A percentile compares a stretch with the other conserved stretches of the same genome.
Conservation (phyloP, 257 asterid species). For the Plantago elongata region DNA sequence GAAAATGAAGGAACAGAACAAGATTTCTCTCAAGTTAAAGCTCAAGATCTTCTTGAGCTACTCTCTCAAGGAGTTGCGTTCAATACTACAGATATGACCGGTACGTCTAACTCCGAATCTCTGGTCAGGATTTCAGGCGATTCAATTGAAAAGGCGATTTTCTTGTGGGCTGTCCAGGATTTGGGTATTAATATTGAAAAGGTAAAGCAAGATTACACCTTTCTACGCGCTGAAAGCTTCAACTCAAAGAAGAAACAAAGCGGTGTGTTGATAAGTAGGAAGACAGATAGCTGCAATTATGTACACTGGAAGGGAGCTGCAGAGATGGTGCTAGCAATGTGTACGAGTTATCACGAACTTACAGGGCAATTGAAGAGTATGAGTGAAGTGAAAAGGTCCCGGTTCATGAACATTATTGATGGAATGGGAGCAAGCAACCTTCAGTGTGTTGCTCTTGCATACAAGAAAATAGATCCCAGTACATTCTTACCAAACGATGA, state of each 20-base stretch:
- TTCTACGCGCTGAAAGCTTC: slow-evolving; percentile 11
- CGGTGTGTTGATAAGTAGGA: slow-evolving; percentile 10
- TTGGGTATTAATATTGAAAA: slow-evolving; percentile 18
- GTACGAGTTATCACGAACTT: slow-evolving; percentile 42
- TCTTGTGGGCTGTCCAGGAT: slow-evolving; percentile 22
- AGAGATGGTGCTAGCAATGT: slow-evolving; percentile 56
- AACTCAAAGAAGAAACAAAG: slow-evolving; percentile 2
- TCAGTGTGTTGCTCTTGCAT: slow-evolving; percentile 66
- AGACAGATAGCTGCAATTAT: slow-evolving; percentile 9
- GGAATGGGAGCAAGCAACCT: slow-evolving; percentile 76
- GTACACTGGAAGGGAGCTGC: slow-evolving; percentile 90
- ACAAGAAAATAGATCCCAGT: slow-evolving; percentile 28
- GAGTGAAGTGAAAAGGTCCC: slow-evolving; percentile 19
- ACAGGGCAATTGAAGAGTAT: slow-evolving; percentile 37
- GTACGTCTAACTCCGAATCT: background rate
- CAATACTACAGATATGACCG: background rate
- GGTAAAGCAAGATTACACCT: background rate
- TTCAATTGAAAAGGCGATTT: slow-evolving; percentile 24
- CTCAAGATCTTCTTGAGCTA: background rate
- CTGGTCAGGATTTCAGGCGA: background rate
- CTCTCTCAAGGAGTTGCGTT: background rate
- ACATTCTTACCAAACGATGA: slow-evolving; percentile 3
- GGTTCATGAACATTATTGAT: slow-evolving; percentile 34
- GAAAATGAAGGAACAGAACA: background rate
- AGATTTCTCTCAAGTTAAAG: background rate